phyloP scores from a whole-genome alignment of 2,329 filamentous ascomycete species.

The Colletotrichum eremochloae region DNA sequence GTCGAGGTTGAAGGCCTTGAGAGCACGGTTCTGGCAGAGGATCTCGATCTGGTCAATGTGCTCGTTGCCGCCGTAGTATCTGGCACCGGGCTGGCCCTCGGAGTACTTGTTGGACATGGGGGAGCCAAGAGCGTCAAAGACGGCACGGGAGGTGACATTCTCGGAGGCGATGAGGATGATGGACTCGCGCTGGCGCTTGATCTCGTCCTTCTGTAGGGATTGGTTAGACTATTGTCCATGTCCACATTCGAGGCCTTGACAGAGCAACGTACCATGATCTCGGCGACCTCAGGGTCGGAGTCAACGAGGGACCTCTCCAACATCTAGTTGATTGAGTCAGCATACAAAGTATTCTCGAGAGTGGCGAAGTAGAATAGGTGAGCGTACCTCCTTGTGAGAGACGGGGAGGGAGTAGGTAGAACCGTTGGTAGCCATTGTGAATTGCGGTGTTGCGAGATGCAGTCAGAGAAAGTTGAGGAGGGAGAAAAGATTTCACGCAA shows the following conservation, averaged over 20 bases:
- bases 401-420: conserved; percentile 66
- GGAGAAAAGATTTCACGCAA: conserved; percentile 31
- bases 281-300: conserved; percentile 91
- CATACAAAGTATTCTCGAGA: conserved; percentile 47
- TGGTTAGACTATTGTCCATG: conserved; percentile 24
- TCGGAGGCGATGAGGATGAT: conserved; percentile 99
- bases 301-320: conserved; percentile 95
- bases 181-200: conserved; percentile 97
- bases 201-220: conserved; percentile 80
- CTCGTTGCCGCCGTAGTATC: conserved; percentile 99
- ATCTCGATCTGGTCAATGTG: conserved; percentile 97
- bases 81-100: conserved; percentile 96
- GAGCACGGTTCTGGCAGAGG: conserved; percentile 93
- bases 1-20: conserved; percentile 91
- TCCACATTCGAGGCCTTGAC: background rate
- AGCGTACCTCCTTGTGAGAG: conserved; percentile 67
- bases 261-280: conserved; percentile 86
- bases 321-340: conserved; percentile 71
- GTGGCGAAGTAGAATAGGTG: conserved; percentile 24
- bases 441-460: conserved; percentile 26
- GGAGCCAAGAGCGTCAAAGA: conserved; percentile 96
- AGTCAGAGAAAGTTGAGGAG: conserved; percentile 17
- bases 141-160: conserved; percentile 98
- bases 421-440: conserved; percentile 57
- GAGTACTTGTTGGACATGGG: conserved; percentile 99